These are phyloP conservation scores for Platanthera guangdongensis DNA, from an alignment of 106 monocot genomes.

Conservation along the genomic window DNA sequence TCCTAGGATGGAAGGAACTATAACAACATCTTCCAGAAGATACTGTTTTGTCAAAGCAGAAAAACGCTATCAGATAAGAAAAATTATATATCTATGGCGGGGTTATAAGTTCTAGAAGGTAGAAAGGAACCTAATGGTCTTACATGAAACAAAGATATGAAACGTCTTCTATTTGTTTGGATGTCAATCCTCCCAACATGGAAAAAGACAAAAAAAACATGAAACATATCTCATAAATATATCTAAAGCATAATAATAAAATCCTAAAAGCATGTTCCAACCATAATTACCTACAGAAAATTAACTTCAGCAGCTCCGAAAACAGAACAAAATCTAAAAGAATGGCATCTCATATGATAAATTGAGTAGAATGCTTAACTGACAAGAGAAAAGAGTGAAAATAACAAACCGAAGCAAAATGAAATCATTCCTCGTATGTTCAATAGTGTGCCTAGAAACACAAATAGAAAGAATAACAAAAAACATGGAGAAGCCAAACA, in stretches of 20 bases:
- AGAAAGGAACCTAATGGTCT: slow-evolving; percentile 7
- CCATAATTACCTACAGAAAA: not conserved
- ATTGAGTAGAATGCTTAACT: not conserved
- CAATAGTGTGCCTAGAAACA: not conserved
- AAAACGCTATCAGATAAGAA: not conserved
- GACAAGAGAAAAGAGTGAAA: not conserved
- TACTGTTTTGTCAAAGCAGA: slow-evolving; percentile 46
- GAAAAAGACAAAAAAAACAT: not conserved
- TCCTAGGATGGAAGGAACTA: slow-evolving; percentile 37
- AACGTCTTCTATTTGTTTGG: slow-evolving; percentile 86
- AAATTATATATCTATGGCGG: not conserved
- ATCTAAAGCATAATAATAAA: too few relatives aligned
- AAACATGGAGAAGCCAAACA: too few relatives aligned
- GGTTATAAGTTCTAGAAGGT: not conserved
- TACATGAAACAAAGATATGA: slow-evolving; percentile 80
- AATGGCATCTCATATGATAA: not conserved
- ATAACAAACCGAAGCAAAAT: not conserved
- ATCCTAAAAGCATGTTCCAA: too few relatives aligned
- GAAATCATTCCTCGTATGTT: not conserved
- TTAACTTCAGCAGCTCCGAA: not conserved
- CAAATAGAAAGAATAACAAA: too few relatives aligned
- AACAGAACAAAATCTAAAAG: not conserved
- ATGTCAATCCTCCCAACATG: slow-evolving; percentile 79
- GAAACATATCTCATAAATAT: too few relatives aligned
- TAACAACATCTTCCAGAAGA: slow-evolving; percentile 85